Evolutionary conservation across 768 basidiomycete species (phyloP), one percentile per base, ranked within the genome.

Genomic region (Collybia sordida): DNA sequence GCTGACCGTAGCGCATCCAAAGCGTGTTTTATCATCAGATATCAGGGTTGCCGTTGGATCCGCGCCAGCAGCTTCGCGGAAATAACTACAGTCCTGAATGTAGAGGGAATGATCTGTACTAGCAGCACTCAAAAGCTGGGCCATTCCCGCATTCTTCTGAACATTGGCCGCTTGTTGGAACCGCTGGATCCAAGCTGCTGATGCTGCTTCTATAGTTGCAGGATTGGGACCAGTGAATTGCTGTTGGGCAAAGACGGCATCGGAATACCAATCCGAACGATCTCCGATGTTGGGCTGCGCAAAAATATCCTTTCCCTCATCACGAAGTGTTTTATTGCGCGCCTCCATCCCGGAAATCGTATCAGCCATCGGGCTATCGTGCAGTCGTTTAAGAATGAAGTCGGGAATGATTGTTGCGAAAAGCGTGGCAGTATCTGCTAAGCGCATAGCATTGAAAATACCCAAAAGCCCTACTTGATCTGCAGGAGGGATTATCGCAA

Each of bases 201-300:
- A 41, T 6, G 64, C 65, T 14, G 55, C 48, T 2, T 53, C 55
- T 45, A 67, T 60, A 9, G 57, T 60, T 21, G 63, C 62, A 12
- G 66, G 62, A 45, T 68, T 66, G 23, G 59, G 50, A 11, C 66
- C 66, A 24, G 60, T 64, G 39, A 68, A 62, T 38, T 60, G 59
- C 44, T 68, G 66, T 37, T 66, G 64, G 7, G 51, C 64, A 45
- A 64, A 68, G 15, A 59, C 64, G 17, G 60, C 62, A 41, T 68
- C 66, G 15, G 62, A 62, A 39, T 61, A 66, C 66, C 66, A 68
- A 47, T 68, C 66, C 15, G 48, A 24, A 24, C 64, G 60, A 40
- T 54, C 55, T 4, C 66, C 66, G n/a, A 68, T 56, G 45, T 66
- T 68, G 27, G 27, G 27, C 27, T 27, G 27, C 27, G 27, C 27